These are phyloP conservation scores for Ceratobasidium sp. DNA, from an alignment of 1,284 basidiomycete species.

Conservation along the genomic window DNA sequence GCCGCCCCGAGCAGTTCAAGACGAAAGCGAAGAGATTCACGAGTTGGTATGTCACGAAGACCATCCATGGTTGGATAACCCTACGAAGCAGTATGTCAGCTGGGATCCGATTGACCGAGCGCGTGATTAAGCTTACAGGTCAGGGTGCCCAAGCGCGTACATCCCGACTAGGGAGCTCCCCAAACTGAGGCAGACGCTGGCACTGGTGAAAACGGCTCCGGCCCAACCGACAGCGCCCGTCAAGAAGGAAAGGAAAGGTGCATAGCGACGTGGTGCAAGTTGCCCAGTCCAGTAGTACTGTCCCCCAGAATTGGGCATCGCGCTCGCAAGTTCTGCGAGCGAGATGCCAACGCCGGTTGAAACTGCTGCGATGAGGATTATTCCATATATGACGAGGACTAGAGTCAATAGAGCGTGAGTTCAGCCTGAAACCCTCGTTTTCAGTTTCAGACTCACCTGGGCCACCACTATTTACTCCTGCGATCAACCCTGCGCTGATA, in stretches of 20 bases:
- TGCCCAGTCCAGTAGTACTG: conserved; percentile 42
- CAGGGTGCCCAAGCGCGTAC: conserved; percentile 39
- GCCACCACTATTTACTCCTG: conserved; percentile 14
- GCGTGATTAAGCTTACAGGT: conserved; percentile 18
- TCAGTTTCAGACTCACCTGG: conserved; percentile 17
- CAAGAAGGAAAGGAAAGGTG: conserved; percentile 35
- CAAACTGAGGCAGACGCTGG: conserved; percentile 36
- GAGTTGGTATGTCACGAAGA: conserved; percentile 33
- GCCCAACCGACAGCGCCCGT: conserved; percentile 38
- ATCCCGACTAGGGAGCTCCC: conserved; percentile 35
- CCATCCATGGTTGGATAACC: conserved; percentile 39
- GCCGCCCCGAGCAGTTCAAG: conserved; percentile 20
- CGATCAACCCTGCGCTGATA: conserved; percentile 6
- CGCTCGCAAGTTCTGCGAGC: conserved; percentile 43
- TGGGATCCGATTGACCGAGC: not conserved
- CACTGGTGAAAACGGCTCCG: conserved; percentile 24
- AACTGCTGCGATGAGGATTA: conserved; percentile 23
- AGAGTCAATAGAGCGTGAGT: not conserved
- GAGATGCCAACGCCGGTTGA: conserved; percentile 37
- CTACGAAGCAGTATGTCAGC: conserved; percentile 11
- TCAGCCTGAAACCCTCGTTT: not conserved
- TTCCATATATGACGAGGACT: conserved; percentile 42
- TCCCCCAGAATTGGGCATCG: conserved; percentile 46
- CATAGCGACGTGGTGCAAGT: conserved; percentile 32
- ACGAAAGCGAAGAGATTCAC: conserved; percentile 10